Conservation (phyloP, 129 eudicot species). For the Deinandra increscens region DNA sequence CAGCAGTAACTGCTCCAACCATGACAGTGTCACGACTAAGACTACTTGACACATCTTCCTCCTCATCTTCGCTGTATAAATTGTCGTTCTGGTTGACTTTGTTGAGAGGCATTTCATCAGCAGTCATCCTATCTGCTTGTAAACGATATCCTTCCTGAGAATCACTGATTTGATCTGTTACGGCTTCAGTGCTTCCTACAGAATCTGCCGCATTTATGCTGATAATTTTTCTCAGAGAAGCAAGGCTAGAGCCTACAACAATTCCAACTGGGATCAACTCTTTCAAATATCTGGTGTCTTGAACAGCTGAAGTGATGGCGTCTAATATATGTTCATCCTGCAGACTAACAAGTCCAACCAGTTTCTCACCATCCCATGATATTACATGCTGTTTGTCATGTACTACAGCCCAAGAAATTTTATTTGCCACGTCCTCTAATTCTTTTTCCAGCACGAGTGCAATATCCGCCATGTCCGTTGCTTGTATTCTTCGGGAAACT, state of each 20-base stretch:
- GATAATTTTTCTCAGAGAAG: slow-evolving; percentile 56
- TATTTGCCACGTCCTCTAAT: slow-evolving; percentile 55
- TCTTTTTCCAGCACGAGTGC: slow-evolving; percentile 53
- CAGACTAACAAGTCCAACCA: slow-evolving; percentile 39
- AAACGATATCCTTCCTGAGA: slow-evolving; percentile 25
- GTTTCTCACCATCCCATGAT: slow-evolving; percentile 29
- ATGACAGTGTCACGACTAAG: slow-evolving; percentile 38
- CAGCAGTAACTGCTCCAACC: slow-evolving; percentile 96
- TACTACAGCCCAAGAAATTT: slow-evolving; percentile 52
- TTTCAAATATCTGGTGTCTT: slow-evolving; percentile 59
- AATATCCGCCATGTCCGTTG: slow-evolving; percentile 49
- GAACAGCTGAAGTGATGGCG: slow-evolving; percentile 59
- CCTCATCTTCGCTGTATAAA: slow-evolving; percentile 24
- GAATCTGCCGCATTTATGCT: slow-evolving; percentile 36
- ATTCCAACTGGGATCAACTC: slow-evolving; percentile 79
- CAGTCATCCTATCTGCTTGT: slow-evolving; percentile 23
- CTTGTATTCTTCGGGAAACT: slow-evolving; percentile 57
- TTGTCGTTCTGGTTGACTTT: slow-evolving; percentile 23
- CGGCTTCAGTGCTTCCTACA: slow-evolving; percentile 19
- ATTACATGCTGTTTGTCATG: slow-evolving; percentile 36
- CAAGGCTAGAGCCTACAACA: slow-evolving; percentile 75
- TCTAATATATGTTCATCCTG: slow-evolving; percentile 49
- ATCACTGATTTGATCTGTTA: slow-evolving; percentile 24
- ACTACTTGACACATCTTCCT: slow-evolving; percentile 26
- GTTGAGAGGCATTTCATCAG: slow-evolving; percentile 25